Percentiles rank a stretch among this genome's conserved stretches.
Evolutionary conservation across 2,329 filamentous ascomycete species (phyloP).

Genomic region (Cladosporium sp.): DNA sequence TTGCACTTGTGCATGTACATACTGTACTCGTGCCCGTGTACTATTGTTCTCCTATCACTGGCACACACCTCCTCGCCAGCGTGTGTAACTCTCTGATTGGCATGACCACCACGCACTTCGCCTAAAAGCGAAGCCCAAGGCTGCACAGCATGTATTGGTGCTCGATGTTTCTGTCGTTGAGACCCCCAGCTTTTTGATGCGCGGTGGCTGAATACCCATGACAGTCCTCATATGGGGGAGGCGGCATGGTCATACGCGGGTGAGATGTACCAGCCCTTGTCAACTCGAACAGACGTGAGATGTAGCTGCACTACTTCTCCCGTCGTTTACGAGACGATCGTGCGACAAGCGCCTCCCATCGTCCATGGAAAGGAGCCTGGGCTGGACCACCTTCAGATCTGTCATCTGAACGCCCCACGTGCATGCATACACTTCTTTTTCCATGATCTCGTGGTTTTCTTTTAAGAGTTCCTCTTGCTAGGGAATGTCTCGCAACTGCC

Average conservation of each 20-base stretch:
- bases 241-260: background rate
- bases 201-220: background rate
- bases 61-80: background rate
- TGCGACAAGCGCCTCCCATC: background rate
- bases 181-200: background rate
- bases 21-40: background rate
- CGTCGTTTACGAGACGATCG: constrained; percentile 2
- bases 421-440: background rate
- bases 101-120: background rate
- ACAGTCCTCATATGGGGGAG: background rate
- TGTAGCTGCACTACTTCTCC: background rate
- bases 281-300: background rate
- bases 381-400: background rate
- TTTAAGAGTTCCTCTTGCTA: background rate
- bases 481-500: background rate
- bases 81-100: background rate
- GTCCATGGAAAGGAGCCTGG: background rate
- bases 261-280: background rate
- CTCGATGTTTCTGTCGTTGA: background rate
- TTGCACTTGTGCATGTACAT: background rate
- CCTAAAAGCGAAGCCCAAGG: background rate
- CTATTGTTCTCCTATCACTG: background rate
- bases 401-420: background rate
- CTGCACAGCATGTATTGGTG: constrained; percentile 1
- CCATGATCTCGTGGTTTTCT: background rate